A percentile compares a stretch with the other conserved stretches of the same genome.
phyloP scores from a whole-genome alignment of 1,139 yeast species.

The Lodderomyces orthopsilosis region DNA sequence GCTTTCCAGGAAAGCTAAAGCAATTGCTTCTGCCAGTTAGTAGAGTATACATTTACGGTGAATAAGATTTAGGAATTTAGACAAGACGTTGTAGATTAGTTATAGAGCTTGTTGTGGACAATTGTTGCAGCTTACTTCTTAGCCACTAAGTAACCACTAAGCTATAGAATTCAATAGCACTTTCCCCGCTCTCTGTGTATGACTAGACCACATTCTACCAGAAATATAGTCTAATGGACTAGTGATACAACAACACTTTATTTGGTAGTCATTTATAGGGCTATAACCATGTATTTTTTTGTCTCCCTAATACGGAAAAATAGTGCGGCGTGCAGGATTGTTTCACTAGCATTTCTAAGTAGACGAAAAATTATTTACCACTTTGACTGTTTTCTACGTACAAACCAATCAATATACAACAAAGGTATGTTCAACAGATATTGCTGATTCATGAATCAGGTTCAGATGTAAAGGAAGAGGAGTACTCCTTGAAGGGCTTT shows the following conservation, averaged over 20 bases:
- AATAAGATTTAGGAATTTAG: too few relatives aligned
- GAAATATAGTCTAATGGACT: too few relatives aligned
- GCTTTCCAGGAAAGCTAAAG: slow-evolving; percentile 47
- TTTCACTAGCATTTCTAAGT: not conserved
- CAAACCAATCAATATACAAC: slow-evolving; percentile 1
- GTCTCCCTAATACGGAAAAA: not conserved
- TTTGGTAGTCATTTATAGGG: not conserved
- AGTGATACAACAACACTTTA: too few relatives aligned
- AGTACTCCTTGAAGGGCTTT: not conserved
- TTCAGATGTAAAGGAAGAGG: not conserved
- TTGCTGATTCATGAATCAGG: not conserved
- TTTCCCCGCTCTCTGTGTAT: too few relatives aligned
- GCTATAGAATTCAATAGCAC: too few relatives aligned
- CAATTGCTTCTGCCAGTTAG: slow-evolving; percentile 24
- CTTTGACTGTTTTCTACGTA: not conserved
- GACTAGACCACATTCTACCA: too few relatives aligned
- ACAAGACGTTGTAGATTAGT: too few relatives aligned
- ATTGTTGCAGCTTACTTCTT: too few relatives aligned
- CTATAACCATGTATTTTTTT: not conserved
- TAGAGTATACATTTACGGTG: not conserved
- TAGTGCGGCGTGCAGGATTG: not conserved
- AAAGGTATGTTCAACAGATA: not conserved
- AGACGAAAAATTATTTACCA: slow-evolving; percentile 1
- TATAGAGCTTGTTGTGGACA: not conserved
- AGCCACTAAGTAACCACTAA: too few relatives aligned